A percentile compares a stretch with the other conserved stretches of the same genome.
phyloP scores from a whole-genome alignment of 2,329 filamentous ascomycete species.

The Calonectria montana region DNA sequence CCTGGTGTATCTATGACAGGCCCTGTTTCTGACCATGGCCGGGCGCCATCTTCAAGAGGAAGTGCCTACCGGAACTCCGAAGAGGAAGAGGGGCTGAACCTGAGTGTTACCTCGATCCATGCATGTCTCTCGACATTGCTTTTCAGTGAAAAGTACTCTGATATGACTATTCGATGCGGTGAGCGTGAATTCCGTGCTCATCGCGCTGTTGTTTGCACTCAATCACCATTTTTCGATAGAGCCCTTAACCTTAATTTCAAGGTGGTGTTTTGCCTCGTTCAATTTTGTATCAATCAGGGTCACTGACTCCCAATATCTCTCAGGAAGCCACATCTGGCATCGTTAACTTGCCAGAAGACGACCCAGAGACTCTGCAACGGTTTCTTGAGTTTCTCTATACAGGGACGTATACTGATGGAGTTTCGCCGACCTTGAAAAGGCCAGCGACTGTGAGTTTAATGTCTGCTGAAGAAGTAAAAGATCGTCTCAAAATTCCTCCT shows the following conservation, averaged over 20 bases:
- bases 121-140: conserved; percentile 1
- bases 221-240: conserved; percentile 47
- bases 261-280: conserved; percentile 25
- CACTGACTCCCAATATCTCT: not conserved
- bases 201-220: conserved; percentile 48
- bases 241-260: conserved; percentile 42
- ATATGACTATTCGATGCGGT: conserved; percentile 47
- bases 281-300: not conserved
- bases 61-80: not conserved
- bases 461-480: conserved; percentile 12
- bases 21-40: no score
- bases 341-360: conserved; percentile 45
- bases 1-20: not conserved
- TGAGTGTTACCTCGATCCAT: not conserved
- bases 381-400: conserved; percentile 48
- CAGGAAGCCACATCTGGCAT: conserved; percentile 31
- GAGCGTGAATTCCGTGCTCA: conserved; percentile 47
- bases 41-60: not conserved
- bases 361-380: conserved; percentile 37
- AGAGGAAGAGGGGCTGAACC: not conserved
- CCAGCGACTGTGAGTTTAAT: not conserved
- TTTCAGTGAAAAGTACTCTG: conserved; percentile 40
- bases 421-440: not conserved
- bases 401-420: conserved; percentile 30
- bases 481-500: conserved; percentile 8